Conservation (phyloP, 78 protist genomes). For the Chrysochromulina parva region DNA sequence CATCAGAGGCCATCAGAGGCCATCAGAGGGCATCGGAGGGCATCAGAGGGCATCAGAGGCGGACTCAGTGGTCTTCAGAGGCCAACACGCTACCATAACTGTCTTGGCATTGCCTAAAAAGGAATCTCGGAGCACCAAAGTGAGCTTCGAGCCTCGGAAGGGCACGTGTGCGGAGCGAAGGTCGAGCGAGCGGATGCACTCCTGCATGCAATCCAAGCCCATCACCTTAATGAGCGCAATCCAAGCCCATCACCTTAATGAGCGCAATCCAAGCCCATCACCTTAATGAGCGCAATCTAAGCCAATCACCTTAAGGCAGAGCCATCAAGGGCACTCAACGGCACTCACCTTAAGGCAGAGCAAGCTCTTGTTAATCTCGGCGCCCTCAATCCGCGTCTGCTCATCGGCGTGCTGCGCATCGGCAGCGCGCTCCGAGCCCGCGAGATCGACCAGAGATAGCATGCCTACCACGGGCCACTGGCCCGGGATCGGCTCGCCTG, state of each 20-base stretch:
- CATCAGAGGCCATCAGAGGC: no score
- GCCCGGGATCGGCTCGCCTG: background rate
- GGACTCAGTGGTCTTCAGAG: no score
- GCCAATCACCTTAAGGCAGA: no score
- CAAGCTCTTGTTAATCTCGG: conserved; percentile 84
- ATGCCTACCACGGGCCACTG: background rate
- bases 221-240: no score
- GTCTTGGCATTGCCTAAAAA: background rate
- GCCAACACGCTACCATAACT: no score
- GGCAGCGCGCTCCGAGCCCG: conserved; percentile 87
- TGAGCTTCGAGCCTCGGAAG: conserved; percentile 26
- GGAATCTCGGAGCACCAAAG: background rate
- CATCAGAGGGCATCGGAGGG: no score
- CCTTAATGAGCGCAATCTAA: no score
- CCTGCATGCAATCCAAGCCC: no score
- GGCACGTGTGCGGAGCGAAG: background rate
- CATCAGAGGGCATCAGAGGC: no score
- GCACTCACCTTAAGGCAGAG: conserved; percentile 62
- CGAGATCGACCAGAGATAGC: conserved; percentile 82
- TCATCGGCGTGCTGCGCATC: conserved; percentile 29
- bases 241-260: no score
- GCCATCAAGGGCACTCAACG: no score
- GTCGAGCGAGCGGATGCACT: background rate
- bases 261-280: no score
- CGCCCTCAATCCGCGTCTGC: conserved; percentile 71